phyloP scores from a whole-genome alignment of 306 rosid species.

The Cyclanthera cordifolia region DNA sequence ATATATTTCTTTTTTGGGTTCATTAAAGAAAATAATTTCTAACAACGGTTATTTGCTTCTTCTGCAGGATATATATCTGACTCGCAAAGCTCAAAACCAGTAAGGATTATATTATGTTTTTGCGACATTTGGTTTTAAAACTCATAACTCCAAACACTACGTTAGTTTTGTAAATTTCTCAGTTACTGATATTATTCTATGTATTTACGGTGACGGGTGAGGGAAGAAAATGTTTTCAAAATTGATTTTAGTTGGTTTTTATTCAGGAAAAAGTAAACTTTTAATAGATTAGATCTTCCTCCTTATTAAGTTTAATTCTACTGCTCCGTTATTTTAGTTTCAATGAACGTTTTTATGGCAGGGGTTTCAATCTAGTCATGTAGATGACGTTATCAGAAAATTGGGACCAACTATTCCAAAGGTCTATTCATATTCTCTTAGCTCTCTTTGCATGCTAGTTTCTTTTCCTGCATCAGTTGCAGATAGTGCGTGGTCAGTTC shows the following conservation, averaged over 20 bases:
- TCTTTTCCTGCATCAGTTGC: not conserved
- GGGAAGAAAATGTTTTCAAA: conserved; percentile 1
- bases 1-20: no score
- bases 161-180: conserved; percentile 4
- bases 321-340: not conserved
- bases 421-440: conserved; percentile 28
- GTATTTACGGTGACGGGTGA: not conserved
- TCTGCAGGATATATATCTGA: conserved; percentile 65
- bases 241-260: not conserved
- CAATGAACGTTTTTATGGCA: conserved; percentile 23
- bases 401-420: conserved; percentile 63
- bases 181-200: not conserved
- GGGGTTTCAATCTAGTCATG: conserved; percentile 54
- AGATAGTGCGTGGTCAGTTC: conserved; percentile 6
- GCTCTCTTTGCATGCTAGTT: not conserved
- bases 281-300: not conserved
- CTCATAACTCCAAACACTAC: not conserved
- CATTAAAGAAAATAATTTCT: not conserved
- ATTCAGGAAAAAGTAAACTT: not conserved
- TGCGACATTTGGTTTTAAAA: conserved; percentile 1
- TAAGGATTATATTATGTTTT: conserved; percentile 32
- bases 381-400: conserved; percentile 46
- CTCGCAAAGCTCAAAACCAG: conserved; percentile 47
- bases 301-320: not conserved
- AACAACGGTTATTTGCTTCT: conserved; percentile 6